phyloP scores from a whole-genome alignment of 2,329 filamentous ascomycete genomes.

The Beauveria sp. region DNA sequence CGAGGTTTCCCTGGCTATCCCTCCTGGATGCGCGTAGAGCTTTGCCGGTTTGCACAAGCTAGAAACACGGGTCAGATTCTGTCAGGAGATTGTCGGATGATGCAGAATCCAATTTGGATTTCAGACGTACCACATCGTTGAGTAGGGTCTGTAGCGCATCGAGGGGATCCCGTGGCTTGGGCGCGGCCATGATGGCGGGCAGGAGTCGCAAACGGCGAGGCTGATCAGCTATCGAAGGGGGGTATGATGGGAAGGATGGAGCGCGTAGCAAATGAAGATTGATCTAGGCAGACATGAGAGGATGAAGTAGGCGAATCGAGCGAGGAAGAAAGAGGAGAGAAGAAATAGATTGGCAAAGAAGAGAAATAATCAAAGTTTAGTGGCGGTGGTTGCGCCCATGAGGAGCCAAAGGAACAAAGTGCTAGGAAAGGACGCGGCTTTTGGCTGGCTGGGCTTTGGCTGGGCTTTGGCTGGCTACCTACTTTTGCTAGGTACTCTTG shows the following conservation, averaged over 20 bases:
- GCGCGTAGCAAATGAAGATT: not conserved
- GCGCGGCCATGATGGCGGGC: slow-evolving; percentile 22
- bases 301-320: not conserved
- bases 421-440: not conserved
- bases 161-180: slow-evolving; percentile 31
- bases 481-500: no score
- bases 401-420: not conserved
- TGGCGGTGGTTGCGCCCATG: no score
- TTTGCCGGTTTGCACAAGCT: slow-evolving; percentile 55
- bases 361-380: not conserved
- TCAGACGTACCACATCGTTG: slow-evolving; percentile 45
- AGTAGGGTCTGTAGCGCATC: slow-evolving; percentile 45
- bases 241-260: not conserved
- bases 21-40: slow-evolving; percentile 42
- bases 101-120: not conserved
- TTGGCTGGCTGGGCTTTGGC: not conserved
- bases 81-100: not conserved
- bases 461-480: not conserved
- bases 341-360: not conserved
- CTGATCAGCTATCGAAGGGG: not conserved
- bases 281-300: not conserved
- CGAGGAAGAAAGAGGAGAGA: not conserved
- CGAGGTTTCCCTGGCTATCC: slow-evolving; percentile 34
- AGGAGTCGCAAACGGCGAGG: slow-evolving; percentile 3
- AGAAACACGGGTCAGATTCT: slow-evolving; percentile 8